A percentile compares a stretch with the other conserved stretches of the same genome.
Evolutionary conservation across 2,329 filamentous ascomycete genomes (phyloP).

Genomic region (Ceratocystis harringtonii): DNA sequence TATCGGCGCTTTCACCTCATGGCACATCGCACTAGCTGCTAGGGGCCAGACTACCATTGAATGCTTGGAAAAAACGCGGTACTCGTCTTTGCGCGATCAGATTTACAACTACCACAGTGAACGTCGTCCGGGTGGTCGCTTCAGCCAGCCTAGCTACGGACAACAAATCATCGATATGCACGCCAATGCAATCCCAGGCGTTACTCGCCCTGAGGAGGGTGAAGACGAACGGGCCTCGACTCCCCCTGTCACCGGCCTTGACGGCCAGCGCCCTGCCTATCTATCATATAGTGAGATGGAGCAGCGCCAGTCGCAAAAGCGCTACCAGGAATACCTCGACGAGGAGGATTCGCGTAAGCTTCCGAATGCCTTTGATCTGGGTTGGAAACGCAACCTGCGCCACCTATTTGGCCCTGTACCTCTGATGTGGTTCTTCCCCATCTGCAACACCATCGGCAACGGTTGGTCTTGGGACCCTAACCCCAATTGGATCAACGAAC

Average conservation of each 20-base stretch:
- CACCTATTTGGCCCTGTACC: conserved; percentile 69
- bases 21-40: conserved; percentile 73
- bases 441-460: conserved; percentile 76
- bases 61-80: conserved; percentile 87
- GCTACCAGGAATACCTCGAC: conserved; percentile 63
- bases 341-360: conserved; percentile 77
- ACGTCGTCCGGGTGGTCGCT: conserved; percentile 34
- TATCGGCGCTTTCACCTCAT: conserved; percentile 72
- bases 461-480: conserved; percentile 91
- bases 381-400: conserved; percentile 60
- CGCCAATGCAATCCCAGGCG: conserved; percentile 63
- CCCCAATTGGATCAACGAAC: conserved; percentile 57
- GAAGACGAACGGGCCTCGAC: conserved; percentile 36
- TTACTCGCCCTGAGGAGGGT: conserved; percentile 69
- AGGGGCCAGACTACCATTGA: conserved; percentile 88
- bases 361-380: conserved; percentile 86
- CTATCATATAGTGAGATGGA: conserved; percentile 42
- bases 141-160: conserved; percentile 43
- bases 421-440: conserved; percentile 61
- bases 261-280: conserved; percentile 29
- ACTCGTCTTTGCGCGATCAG: conserved; percentile 60
- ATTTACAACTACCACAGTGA: conserved; percentile 49
- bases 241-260: conserved; percentile 19
- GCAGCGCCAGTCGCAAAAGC: conserved; percentile 37
- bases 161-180: conserved; percentile 70